A percentile compares a stretch with the other conserved stretches of the same genome.
These are phyloP conservation scores for Termitomyces eurrhizus DNA, from an alignment of 768 basidiomycete species.

Conservation along the genomic window DNA sequence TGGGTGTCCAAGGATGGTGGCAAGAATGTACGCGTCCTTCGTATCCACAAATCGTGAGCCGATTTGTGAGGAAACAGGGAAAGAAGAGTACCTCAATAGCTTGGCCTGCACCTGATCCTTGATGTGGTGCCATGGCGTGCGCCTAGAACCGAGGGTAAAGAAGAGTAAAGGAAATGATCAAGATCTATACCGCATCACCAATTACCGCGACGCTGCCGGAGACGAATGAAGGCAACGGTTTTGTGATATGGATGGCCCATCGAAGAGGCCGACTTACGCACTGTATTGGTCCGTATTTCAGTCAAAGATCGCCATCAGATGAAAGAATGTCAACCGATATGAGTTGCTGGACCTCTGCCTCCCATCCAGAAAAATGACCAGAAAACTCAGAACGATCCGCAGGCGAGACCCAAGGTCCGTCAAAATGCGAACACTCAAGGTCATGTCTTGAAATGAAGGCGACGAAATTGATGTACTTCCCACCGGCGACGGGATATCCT, in stretches of 20 bases:
- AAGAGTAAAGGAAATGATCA: background rate
- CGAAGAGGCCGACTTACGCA: constrained; percentile 47
- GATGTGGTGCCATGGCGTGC: constrained; percentile 52
- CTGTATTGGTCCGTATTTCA: constrained; percentile 24
- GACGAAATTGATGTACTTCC: constrained; percentile 58
- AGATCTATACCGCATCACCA: constrained; percentile 43
- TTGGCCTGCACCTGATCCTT: constrained; percentile 57
- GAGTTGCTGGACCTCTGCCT: constrained; percentile 55
- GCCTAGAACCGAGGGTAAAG: constrained; percentile 26
- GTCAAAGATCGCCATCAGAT: background rate
- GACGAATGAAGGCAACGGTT: constrained; percentile 46
- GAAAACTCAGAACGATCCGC: constrained; percentile 42
- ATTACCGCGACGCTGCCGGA: constrained; percentile 46
- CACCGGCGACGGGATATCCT: constrained; percentile 57
- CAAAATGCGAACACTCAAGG: constrained; percentile 45
- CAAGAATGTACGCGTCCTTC: constrained; percentile 50
- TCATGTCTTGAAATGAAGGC: constrained; percentile 50
- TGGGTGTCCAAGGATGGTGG: constrained; percentile 42
- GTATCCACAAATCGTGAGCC: background rate
- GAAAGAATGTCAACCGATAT: constrained; percentile 39
- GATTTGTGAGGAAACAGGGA: background rate
- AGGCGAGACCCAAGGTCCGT: constrained; percentile 49
- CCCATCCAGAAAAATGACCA: constrained; percentile 46
- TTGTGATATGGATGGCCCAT: constrained; percentile 64
- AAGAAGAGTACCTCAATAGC: constrained; percentile 43